Base-by-base conservation (phyloP, 2,329 filamentous ascomycete genomes). In the Colletotrichum incanum region DNA sequence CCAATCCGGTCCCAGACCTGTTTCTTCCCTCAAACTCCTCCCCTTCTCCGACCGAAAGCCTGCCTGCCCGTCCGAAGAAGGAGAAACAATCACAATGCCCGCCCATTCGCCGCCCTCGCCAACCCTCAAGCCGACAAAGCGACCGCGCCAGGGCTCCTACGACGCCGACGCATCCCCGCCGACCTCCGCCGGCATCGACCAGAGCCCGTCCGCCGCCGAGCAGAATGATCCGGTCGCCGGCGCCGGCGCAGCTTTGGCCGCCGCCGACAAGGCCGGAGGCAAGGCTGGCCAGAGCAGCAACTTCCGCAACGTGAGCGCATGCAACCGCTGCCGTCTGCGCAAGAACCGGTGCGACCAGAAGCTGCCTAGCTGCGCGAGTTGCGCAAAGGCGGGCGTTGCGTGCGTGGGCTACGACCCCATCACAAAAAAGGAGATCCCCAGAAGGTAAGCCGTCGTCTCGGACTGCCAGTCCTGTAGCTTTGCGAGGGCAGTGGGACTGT, bases 341-440 rank as follows among this genome's bases (percentile, higher is more conserved):
- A 98, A 98, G 86, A 98, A 98, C 80, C 89, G 95, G 65, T 98
- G 96, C 83, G 96, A 98, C 83, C 96, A 98, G 87, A 92, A 93
- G 75, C 88, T 98, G 73, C 96, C 96, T 11, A 94, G 93, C 77
- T 98, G 96, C 81, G 92, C 93, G 52, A 94, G 94, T 76, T 98
- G 96, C 83, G 94, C 95, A 81, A 98, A 98, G 84, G 95, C 94
- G n/a, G 89, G 90, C 71, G 94, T 97, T 56, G 92, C 93, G 76
- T 98, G 96, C 81, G 94, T 98, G 62, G 96, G 96, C 74, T 98
- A 98, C 82, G 96, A 98, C 80, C 95, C 96, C 43, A 98, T 98
- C 79, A 97, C 94, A 31, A 98, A 98, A 87, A 92, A 94, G 79
- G 95, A 98, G 83, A 98, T 98, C 71, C 96, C 96, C 61, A 90